Conservation (phyloP, 202 grass and related monocot genomes). For the Zoysia matrella region DNA sequence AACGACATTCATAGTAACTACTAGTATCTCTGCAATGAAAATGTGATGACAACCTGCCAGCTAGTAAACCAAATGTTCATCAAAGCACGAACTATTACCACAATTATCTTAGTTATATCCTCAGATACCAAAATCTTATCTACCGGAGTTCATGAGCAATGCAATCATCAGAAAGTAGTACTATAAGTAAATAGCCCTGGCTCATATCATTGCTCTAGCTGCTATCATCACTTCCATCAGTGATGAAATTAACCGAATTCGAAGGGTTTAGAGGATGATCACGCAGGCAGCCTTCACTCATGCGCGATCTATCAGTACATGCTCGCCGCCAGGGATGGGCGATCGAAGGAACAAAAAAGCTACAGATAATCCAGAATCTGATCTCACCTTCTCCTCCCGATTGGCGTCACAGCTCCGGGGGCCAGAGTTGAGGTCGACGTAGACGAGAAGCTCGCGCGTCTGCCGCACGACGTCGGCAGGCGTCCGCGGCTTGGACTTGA, state of each 20-base stretch:
- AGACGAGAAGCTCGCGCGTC: constrained; percentile 73
- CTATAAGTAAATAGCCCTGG: background rate
- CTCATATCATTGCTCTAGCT: background rate
- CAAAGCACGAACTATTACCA: background rate
- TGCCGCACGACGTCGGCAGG: constrained; percentile 79
- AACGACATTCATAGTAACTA: background rate
- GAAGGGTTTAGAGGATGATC: background rate
- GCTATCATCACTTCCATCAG: background rate
- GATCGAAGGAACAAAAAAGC: background rate
- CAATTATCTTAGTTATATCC: background rate
- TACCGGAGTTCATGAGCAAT: background rate
- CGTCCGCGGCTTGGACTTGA: constrained; percentile 88
- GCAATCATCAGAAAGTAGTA: background rate
- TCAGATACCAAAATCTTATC: constrained; percentile 2
- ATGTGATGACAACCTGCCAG: background rate
- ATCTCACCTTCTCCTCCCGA: constrained; percentile 85
- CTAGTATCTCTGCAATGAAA: background rate
- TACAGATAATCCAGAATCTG: background rate
- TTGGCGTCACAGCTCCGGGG: constrained; percentile 54
- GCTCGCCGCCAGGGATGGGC: background rate
- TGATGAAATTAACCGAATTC: background rate
- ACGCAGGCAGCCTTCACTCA: background rate
- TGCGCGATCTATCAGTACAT: no score
- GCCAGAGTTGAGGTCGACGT: constrained; percentile 61
- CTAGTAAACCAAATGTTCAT: background rate